Conservation (phyloP, 2,329 filamentous ascomycete species). For the Sodiomyces alkalinus region DNA sequence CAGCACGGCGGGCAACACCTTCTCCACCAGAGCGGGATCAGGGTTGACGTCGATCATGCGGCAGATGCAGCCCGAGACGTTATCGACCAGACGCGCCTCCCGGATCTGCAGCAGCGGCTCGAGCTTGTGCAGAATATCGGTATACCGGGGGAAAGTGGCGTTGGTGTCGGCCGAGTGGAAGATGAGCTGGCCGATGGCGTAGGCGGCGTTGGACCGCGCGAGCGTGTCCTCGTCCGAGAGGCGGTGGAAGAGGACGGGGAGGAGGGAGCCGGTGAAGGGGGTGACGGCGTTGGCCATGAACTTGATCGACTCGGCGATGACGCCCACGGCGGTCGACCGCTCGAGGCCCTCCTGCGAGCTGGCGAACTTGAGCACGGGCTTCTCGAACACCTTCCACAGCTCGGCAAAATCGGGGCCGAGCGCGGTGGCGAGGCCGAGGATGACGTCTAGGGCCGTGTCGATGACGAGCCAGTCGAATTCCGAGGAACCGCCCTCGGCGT, state of each 20-base stretch:
- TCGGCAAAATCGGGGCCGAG: constrained; percentile 70
- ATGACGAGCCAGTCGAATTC: constrained; percentile 97
- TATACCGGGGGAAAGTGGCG: constrained; percentile 61
- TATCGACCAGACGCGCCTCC: constrained; percentile 75
- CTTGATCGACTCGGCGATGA: constrained; percentile 79
- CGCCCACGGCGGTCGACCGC: constrained; percentile 78
- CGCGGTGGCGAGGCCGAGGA: constrained; percentile 69
- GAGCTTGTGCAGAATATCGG: constrained; percentile 66
- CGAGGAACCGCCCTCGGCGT: constrained; percentile 62
- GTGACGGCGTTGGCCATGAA: constrained; percentile 73
- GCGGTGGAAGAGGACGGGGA: constrained; percentile 72
- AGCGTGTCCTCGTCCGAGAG: constrained; percentile 80
- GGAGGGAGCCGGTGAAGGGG: constrained; percentile 59
- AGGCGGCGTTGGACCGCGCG: constrained; percentile 90
- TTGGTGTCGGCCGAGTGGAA: constrained; percentile 59
- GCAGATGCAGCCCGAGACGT: constrained; percentile 79
- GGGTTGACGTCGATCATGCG: constrained; percentile 86
- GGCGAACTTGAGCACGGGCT: constrained; percentile 76
- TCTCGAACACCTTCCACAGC: constrained; percentile 93
- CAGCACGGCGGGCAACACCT: constrained; percentile 71
- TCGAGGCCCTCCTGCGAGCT: constrained; percentile 76
- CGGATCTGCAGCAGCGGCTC: constrained; percentile 69
- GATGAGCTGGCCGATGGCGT: constrained; percentile 74
- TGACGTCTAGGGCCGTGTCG: constrained; percentile 83
- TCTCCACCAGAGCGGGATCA: constrained; percentile 62